Evolutionary conservation across 116 monocot genomes (phyloP), one percentile per base, ranked within the genome.

Genomic region (Cymodocea nodosa): DNA sequence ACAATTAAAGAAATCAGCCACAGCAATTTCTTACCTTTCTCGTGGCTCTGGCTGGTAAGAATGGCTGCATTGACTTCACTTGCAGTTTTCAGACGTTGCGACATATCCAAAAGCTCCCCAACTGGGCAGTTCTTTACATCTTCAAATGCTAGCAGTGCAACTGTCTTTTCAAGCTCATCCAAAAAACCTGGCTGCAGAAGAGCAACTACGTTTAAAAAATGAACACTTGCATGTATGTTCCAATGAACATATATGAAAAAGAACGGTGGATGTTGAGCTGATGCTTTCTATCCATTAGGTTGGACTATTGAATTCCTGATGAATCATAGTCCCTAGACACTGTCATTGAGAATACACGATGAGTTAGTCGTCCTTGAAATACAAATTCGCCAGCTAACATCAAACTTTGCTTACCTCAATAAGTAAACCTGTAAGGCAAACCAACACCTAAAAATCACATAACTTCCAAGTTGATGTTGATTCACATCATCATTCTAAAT

Each of bases 51-150:
- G 70, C 95, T 90, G 54, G 85, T 90, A 39, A 95, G 83, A 56
- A 95, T 90, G n/a, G 87, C 95, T 52, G 90, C 95, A 76, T 95
- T 90, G 63, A 95, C 87, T 66, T 95, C 94, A 68, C 83, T 90
- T 69, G 90, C 90, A 68, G 83, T 90, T 78, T 95, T 90, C 64
- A 79, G 74, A 13, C 95, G 84, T 54, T 90, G 95, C 20, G 87
- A 90, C 66, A 85, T 71, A 64, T 85, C 80, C 65, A 89, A 52
- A 37, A 89, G 89, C 35, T 85, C 85, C 39, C 77, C 82, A 77
- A 82, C 79, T 25, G 84, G 89, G 19, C 84, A 84, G n/a, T 71
- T 84, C 20, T 82, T 73, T 44, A 72, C 69, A 69, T 85, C 85
- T 63, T 85, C 82, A 76, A 89, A 85, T 34, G 80, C 89, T 16